Percentiles rank a stretch among this genome's conserved stretches.
Conservation (phyloP, 768 basidiomycete species). For the Hygrocybe coccinea region DNA sequence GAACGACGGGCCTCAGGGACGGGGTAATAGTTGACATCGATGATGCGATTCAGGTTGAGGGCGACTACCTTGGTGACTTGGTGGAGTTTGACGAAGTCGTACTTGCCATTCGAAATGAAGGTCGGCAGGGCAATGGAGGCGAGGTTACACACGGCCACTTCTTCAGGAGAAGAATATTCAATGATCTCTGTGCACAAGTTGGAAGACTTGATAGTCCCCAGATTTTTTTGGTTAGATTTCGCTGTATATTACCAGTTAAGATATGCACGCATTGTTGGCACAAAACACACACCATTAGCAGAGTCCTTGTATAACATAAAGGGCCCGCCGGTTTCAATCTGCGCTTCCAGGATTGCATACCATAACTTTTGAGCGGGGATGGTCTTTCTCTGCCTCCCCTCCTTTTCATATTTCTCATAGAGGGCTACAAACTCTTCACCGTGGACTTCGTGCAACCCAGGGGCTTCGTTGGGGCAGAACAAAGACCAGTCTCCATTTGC, state of each 20-base stretch:
- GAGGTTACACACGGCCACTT: constrained; percentile 97
- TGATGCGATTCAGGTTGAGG: constrained; percentile 89
- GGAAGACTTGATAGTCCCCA: constrained; percentile 98
- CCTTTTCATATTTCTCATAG: constrained; percentile 83
- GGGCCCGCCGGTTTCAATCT: constrained; percentile 97
- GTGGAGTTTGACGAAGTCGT: constrained; percentile 94
- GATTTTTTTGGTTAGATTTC: constrained; percentile 98
- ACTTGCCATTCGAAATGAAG: constrained; percentile 75
- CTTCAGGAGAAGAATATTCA: constrained; percentile 95
- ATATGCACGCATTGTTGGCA: not conserved
- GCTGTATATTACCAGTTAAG: constrained; percentile 36
- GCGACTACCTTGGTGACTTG: constrained; percentile 91
- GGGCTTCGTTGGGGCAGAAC: constrained; percentile 97
- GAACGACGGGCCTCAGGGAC: constrained; percentile 85
- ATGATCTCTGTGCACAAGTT: constrained; percentile 99
- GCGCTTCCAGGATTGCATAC: constrained; percentile 95
- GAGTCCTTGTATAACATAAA: constrained; percentile 99
- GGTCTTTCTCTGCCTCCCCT: constrained; percentile 78
- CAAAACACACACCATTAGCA: constrained; percentile 64
- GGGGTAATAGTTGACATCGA: constrained; percentile 95
- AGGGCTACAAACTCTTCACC: constrained; percentile 85
- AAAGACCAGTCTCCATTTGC: constrained; percentile 85
- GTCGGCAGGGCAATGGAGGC: constrained; percentile 94
- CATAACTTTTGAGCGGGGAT: constrained; percentile 96
- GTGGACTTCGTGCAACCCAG: constrained; percentile 81